Evolutionary conservation across 805 yeast species (phyloP).

Genomic region (Metschnikowia cerradonensis): DNA sequence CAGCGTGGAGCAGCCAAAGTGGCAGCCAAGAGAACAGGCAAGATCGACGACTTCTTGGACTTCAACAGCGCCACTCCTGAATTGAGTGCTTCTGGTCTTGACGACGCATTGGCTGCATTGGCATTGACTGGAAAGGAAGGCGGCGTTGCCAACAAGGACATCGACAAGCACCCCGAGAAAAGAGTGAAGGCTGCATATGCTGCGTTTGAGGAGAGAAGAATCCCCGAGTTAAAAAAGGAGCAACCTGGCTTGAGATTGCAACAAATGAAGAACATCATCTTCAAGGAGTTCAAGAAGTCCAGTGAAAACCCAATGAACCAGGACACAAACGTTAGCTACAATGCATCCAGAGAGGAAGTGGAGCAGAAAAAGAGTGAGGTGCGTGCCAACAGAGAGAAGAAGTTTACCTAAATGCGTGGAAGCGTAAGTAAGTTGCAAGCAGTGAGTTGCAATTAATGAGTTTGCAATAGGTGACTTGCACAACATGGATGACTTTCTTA

Average conservation of each 20-base stretch:
- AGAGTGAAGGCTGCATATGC: constrained; percentile 77
- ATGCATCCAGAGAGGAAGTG: constrained; percentile 57
- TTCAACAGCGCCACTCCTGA: constrained; percentile 46
- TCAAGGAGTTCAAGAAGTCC: constrained; percentile 77
- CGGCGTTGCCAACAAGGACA: constrained; percentile 55
- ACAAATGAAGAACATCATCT: constrained; percentile 69
- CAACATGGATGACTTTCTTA: neutral
- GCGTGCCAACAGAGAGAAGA: constrained; percentile 45
- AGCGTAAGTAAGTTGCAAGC: too few species aligned
- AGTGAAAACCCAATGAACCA: constrained; percentile 85
- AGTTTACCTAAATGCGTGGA: constrained; percentile 12
- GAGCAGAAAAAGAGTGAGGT: constrained; percentile 44
- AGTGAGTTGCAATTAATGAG: neutral
- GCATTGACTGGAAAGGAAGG: constrained; percentile 56
- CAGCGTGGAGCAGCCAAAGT: constrained; percentile 67
- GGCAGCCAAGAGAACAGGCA: constrained; percentile 56
- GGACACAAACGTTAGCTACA: constrained; percentile 56
- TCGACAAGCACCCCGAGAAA: constrained; percentile 87
- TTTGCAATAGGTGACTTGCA: neutral
- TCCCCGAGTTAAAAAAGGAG: constrained; percentile 71
- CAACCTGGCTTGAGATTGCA: constrained; percentile 76
- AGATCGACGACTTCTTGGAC: constrained; percentile 64
- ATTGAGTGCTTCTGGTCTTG: constrained; percentile 70
- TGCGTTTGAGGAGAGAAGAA: constrained; percentile 65
- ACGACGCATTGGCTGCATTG: constrained; percentile 74